Evolutionary conservation across 2,329 filamentous ascomycete genomes (phyloP).

Genomic region (Apiospora kogelbergensis): DNA sequence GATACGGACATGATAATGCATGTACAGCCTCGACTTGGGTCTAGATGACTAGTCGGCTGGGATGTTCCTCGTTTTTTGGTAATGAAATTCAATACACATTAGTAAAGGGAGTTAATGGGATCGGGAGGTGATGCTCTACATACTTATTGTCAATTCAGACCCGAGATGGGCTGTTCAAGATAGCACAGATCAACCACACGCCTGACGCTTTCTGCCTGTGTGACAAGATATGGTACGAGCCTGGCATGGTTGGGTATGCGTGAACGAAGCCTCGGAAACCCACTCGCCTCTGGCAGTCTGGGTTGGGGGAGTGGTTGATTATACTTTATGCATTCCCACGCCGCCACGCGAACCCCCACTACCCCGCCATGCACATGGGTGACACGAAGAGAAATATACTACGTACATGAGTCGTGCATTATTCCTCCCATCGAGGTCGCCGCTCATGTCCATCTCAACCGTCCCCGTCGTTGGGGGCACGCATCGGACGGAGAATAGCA

Average conservation of each 20-base stretch:
- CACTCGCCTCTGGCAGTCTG: neutral
- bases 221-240: neutral
- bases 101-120: neutral
- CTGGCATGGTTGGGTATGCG: neutral
- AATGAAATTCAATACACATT: conserved; percentile 3
- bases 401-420: neutral
- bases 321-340: neutral
- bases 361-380: neutral
- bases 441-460: too few relatives aligned
- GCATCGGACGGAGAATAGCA: too few relatives aligned
- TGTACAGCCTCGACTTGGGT: conserved; percentile 21
- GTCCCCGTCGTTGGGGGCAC: too few relatives aligned
- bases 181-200: neutral
- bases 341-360: neutral
- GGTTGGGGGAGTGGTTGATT: neutral
- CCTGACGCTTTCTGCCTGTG: neutral
- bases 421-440: neutral
- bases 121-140: neutral
- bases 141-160: neutral
- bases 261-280: neutral
- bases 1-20: conserved; percentile 8
- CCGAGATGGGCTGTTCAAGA: neutral
- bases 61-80: neutral
- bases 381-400: neutral
- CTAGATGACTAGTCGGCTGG: conserved; percentile 28